Percentiles rank a stretch among this genome's conserved stretches.
These are phyloP conservation scores for Aspergillus piperis DNA, from an alignment of 2,329 filamentous ascomycete species.

Conservation along the genomic window DNA sequence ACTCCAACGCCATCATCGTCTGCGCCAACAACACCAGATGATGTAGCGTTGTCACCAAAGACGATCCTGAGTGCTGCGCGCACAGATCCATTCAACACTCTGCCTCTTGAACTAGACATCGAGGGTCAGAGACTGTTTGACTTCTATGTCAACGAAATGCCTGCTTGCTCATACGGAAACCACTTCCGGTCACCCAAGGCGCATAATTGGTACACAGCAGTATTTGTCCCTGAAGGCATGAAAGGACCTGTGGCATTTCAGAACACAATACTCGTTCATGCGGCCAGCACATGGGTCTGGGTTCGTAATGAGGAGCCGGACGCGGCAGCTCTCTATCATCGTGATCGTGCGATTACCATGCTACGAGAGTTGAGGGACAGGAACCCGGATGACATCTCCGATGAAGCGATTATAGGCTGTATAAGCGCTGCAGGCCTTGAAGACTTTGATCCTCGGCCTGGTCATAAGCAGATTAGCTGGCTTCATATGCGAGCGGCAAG, in stretches of 20 bases:
- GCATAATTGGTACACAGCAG: conserved; percentile 42
- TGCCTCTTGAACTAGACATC: conserved; percentile 35
- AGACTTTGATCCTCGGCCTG: conserved; percentile 42
- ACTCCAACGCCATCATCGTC: conserved; percentile 19
- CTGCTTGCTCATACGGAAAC: conserved; percentile 42
- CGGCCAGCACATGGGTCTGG: conserved; percentile 42
- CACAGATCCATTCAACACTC: conserved; percentile 41
- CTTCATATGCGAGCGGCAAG: conserved; percentile 44
- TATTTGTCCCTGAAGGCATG: conserved; percentile 45
- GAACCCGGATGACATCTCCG: conserved; percentile 37
- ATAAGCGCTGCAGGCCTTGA: conserved; percentile 43
- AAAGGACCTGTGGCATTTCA: conserved; percentile 42
- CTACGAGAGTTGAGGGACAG: conserved; percentile 35
- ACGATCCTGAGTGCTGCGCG: conserved; percentile 39
- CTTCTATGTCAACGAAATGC: conserved; percentile 45
- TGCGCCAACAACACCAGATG: conserved; percentile 18
- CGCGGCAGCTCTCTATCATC: conserved; percentile 32
- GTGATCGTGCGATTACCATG: conserved; percentile 36
- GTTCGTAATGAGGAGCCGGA: conserved; percentile 38
- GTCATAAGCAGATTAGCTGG: conserved; percentile 41
- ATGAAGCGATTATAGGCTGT: conserved; percentile 43
- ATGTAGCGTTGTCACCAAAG: conserved; percentile 29
- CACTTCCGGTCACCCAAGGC: conserved; percentile 36
- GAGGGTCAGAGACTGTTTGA: conserved; percentile 40
- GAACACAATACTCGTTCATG: conserved; percentile 42